Evolutionary conservation across 1,139 yeast genomes (phyloP), one percentile per base, ranked within the genome.

Genomic region (Pichia sp.): DNA sequence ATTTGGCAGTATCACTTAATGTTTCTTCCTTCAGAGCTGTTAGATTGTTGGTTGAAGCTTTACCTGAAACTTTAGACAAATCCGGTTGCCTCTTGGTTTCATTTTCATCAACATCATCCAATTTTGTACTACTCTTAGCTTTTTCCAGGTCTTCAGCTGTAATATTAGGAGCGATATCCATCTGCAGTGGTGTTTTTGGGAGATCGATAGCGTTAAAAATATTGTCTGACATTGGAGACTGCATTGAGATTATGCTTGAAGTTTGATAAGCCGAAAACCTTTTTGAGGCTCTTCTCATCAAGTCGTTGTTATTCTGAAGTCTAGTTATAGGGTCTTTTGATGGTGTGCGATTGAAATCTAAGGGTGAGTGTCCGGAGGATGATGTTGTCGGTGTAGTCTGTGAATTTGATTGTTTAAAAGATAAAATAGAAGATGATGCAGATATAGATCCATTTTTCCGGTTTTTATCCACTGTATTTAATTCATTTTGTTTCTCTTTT

Each of bases 261-360:
- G 68, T 65, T 66, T 93, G 98, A 61, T 90, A 93, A 0, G 97
- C 97, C 30, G 97, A 89, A 66, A 87, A 93, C 57, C 99, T 74
- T 62, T 90, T 81, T 0, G 97, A 90, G 0, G 99, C 99, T 58
- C 97, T 79, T 61, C 99, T 78, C 71, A 87, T 96, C 47, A 93
- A 72, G 1, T 87, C 86, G 56, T 87, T 88, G 1, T 92, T 89
- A 49, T 85, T 82, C 64, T 90, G 96, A 23, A 92, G 75, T 61
- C 88, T 90, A 0, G 84, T 76, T 31, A 90, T 73, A 0, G 96
- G 90, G 61, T 84, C 86, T 45, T 71, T 59, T 8, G 55, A 52
- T 3, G 55, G 55, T 2, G 53, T 44, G 29, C 51, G 38, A 30
- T 19, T 11, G 16, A 49, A 16, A 31, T 49, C 60, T 51, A 29